Base-by-base conservation (phyloP, 208 protist genomes). In the Trypanosoma congolense region DNA sequence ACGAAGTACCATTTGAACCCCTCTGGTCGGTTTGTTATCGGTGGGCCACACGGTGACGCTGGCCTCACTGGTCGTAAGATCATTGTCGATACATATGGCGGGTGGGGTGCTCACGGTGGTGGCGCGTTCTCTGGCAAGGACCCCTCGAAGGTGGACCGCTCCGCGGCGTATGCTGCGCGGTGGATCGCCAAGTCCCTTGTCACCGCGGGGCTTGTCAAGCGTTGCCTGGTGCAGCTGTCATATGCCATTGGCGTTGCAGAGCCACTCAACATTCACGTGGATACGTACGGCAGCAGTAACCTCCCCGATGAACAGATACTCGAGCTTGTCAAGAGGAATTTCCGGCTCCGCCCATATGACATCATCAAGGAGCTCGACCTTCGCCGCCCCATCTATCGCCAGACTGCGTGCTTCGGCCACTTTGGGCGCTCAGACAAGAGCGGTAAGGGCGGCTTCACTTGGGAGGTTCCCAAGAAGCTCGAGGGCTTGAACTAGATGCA, bases 401-500 rank as follows among this genome's bases (percentile, higher is more conserved):
- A n/a, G 35, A 40, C 35, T 14, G 8, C 35, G 14, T 40, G 35
- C 35, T 40, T 40, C 14, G 35, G 35, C 35, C 35, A 40, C 35
- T 40, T 40, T 40, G 35, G 35, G 10, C 35, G 35, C 35, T 8
- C 14, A 14, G 35, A 40, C 35, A 40, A 8, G 35, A 40, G 35
- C 14, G 35, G 35, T 8, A 40, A 40, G 35, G 35, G 35, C 14
- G 35, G 35, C 14, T 40, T 40, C 35, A 40, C 35, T 8, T 40
- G 35, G 35, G 35, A 40, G 35, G 35, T 40, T 8, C 35, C 35
- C 35, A 40, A 40, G 35, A 40, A 40, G 35, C 35, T 40, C 35
- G 64, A 84, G 64, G 67, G 29, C 82, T 40, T 8, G 14, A 8
- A 14, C 35, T 14, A 40, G 8, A n/a, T 8, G 8, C 35, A 8